These are phyloP conservation scores for Colletotrichum sp. DNA, from an alignment of 2,329 filamentous ascomycete species.

Conservation along the genomic window DNA sequence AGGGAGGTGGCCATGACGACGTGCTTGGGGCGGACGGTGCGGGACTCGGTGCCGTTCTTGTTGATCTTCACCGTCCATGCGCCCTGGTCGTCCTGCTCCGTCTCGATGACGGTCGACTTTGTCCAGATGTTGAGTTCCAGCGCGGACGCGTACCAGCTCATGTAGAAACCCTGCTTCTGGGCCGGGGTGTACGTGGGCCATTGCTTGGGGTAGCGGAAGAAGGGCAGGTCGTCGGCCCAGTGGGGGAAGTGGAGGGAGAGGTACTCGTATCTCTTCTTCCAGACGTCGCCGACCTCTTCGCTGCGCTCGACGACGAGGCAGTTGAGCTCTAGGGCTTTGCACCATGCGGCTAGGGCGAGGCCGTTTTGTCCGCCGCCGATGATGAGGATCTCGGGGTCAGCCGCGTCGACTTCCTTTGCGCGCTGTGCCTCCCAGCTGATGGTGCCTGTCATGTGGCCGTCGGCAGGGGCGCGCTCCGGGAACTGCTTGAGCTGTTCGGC, in stretches of 20 bases:
- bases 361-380: neutral
- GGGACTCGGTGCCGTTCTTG: slow-evolving; percentile 33
- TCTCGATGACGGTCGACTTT: neutral
- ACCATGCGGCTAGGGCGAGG: neutral
- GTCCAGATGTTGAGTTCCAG: neutral
- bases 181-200: slow-evolving; percentile 13
- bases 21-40: slow-evolving; percentile 54
- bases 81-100: neutral
- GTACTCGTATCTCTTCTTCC: neutral
- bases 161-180: neutral
- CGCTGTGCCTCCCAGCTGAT: neutral
- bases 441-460: neutral
- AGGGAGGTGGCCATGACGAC: slow-evolving; percentile 61
- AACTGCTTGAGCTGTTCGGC: neutral
- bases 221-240: neutral
- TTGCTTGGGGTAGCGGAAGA: neutral
- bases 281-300: slow-evolving; percentile 37
- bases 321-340: rapidly evolving
- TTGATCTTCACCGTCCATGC: neutral
- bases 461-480: neutral
- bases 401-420: neutral
- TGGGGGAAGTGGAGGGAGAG: neutral
- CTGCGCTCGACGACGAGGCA: neutral
- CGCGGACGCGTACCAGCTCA: neutral
- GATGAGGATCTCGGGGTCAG: neutral